A percentile compares a stretch with the other conserved stretches of the same genome.
These are phyloP conservation scores for Fusarium circinatum DNA, from an alignment of 2,329 filamentous ascomycete genomes.

Conservation along the genomic window DNA sequence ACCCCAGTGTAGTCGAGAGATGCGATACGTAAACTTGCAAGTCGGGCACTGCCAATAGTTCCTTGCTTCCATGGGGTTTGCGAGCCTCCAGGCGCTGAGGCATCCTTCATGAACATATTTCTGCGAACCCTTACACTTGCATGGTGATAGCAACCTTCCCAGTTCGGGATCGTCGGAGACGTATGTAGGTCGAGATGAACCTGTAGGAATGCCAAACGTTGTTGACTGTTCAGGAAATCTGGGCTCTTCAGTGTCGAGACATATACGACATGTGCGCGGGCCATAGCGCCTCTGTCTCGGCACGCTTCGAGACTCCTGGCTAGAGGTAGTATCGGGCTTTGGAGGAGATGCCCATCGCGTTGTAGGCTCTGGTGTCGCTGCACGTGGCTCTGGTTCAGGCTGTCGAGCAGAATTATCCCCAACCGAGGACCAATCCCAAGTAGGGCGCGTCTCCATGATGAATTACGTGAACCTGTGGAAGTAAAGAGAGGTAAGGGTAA, in stretches of 20 bases:
- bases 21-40: slow-evolving; percentile 83
- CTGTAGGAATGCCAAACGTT: slow-evolving; percentile 47
- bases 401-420: slow-evolving; percentile 24
- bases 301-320: slow-evolving; percentile 19
- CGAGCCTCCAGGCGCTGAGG: slow-evolving; percentile 81
- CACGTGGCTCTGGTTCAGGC: slow-evolving; percentile 16
- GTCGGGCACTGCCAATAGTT: slow-evolving; percentile 91
- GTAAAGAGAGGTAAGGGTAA: slow-evolving; percentile 26
- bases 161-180: slow-evolving; percentile 77
- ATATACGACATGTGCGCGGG: slow-evolving; percentile 86
- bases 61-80: slow-evolving; percentile 70
- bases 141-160: slow-evolving; percentile 86
- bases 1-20: slow-evolving; percentile 81
- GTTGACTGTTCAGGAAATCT: slow-evolving; percentile 54
- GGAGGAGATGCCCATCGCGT: slow-evolving; percentile 1
- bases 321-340: slow-evolving; percentile 7
- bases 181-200: slow-evolving; percentile 63
- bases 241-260: slow-evolving; percentile 74
- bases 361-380: slow-evolving; percentile 5
- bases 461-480: slow-evolving; percentile 33
- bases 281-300: slow-evolving; percentile 63
- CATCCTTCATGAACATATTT: slow-evolving; percentile 96
- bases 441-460: slow-evolving; percentile 44
- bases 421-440: slow-evolving; percentile 44
- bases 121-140: slow-evolving; percentile 91